Evolutionary conservation across 2,329 filamentous ascomycete genomes (phyloP), one percentile per base, ranked within the genome.

Genomic region (Amylocarpus encephaloides): DNA sequence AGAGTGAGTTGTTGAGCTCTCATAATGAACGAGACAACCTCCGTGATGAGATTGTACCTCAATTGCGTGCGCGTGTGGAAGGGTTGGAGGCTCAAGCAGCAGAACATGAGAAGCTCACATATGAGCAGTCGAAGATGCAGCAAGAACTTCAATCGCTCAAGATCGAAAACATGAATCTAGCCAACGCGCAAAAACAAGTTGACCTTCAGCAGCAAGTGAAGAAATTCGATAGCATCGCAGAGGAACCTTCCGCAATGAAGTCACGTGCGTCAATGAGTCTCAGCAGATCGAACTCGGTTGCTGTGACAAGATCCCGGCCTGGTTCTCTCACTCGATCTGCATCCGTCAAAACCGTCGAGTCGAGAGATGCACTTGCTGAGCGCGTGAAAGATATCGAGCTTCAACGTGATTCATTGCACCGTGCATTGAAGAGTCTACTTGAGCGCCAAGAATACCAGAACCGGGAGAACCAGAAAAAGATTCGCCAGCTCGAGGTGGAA

Each of bases 21-120:
- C 80, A 86, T 53, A 91, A 93, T 59, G 91, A 98, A 69, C 82
- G 90, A 46, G 93, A 98, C 68, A 92, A 94, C 61, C 78, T 97
- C 13, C 84, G 88, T 26, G 91, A 97, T 56, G 88, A 95, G 67
- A 76, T 95, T 36, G 82, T 95, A 2, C 89, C 91, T 15, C 81
- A 89, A 62, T 73, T 96, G 46, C 80, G 80, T 56, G 80, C 86
- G 42, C 82, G 84, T 36, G 78, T 94, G 2, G 86, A 92, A 62
- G 87, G 86, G 1, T 76, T 94, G 7, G 88, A 94, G 67, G 71
- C 78, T 0, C 84, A 92, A 66, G 83, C 85, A 13, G 73, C 83
- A 5, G 83, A 90, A 50, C 79, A 83, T 39, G 82, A 88, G 56
- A 85, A 81, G 59, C 75, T 90, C 48, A 80, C 82, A 1, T 93